phyloP scores from a whole-genome alignment of 192 early-diverging fungal species.

The Podila epicladia region DNA sequence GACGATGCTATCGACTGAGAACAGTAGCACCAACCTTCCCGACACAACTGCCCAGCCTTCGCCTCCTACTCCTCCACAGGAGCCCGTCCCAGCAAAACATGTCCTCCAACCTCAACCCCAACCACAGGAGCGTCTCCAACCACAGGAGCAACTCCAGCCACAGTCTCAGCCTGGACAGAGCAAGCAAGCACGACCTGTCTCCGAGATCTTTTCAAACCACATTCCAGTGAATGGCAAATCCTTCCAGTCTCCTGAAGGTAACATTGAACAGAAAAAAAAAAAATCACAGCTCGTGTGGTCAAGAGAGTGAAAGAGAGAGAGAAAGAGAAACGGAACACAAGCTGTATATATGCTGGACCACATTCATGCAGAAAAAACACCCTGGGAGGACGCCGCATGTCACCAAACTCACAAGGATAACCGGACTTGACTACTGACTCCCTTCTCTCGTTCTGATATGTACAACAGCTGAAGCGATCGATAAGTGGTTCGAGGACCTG shows the following conservation, averaged over 20 bases:
- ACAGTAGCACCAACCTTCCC: slow-evolving; percentile 24
- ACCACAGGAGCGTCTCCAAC: slow-evolving; percentile 2
- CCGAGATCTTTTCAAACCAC: slow-evolving; percentile 45
- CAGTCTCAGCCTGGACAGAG: slow-evolving; percentile 13
- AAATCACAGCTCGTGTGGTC: neutral
- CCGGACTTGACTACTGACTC: neutral
- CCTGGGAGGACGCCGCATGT: neutral
- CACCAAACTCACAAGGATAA: neutral
- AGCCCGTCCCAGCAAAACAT: slow-evolving; percentile 12
- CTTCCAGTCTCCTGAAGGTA: slow-evolving; percentile 52
- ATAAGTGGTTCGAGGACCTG: slow-evolving; percentile 92
- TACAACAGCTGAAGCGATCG: slow-evolving; percentile 70
- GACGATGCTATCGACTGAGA: slow-evolving; percentile 47
- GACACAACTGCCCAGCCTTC: slow-evolving; percentile 31
- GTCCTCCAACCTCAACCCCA: too few species aligned
- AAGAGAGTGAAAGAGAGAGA: too few species aligned
- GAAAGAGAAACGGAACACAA: too few species aligned
- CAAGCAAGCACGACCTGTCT: slow-evolving; percentile 23
- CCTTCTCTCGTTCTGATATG: neutral
- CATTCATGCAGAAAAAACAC: neutral
- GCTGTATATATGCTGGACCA: neutral
- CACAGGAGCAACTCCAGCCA: slow-evolving; percentile 9
- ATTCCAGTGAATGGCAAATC: slow-evolving; percentile 27
- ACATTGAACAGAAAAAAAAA: neutral
- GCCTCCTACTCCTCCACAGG: slow-evolving; percentile 30